Evolutionary conservation across 495 filamentous ascomycete species (phyloP).

Genomic region (Tuber melanosporum): DNA sequence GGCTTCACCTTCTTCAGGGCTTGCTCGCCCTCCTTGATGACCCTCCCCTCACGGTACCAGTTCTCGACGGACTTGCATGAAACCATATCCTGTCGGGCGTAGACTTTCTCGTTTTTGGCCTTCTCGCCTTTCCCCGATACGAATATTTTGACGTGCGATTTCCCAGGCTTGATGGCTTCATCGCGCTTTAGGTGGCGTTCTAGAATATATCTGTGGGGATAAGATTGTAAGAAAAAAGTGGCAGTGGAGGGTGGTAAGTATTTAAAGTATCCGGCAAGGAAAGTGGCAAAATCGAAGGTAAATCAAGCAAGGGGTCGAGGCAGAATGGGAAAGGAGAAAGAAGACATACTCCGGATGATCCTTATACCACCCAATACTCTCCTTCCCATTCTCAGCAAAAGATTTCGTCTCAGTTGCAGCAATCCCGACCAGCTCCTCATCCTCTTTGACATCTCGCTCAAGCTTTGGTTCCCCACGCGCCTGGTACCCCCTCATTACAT

Average conservation of each 20-base stretch:
- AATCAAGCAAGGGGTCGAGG: neutral
- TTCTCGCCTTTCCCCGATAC: constrained; percentile 59
- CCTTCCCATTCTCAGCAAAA: constrained; percentile 13
- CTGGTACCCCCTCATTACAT: constrained; percentile 64
- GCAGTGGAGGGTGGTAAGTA: neutral
- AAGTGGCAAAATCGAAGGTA: neutral
- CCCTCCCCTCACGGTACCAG: constrained; percentile 95
- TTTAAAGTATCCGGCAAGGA: neutral
- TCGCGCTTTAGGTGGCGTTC: constrained; percentile 86
- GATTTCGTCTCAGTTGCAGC: constrained; percentile 1
- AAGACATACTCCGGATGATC: constrained; percentile 29
- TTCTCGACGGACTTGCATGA: constrained; percentile 85
- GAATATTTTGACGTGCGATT: constrained; percentile 68
- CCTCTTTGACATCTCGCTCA: constrained; percentile 61
- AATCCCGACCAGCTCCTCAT: constrained; percentile 45
- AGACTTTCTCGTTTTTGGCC: constrained; percentile 70
- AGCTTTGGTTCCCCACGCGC: constrained; percentile 20
- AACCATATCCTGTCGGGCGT: constrained; percentile 68
- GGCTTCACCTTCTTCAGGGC: constrained; percentile 83
- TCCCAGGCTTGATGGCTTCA: constrained; percentile 70
- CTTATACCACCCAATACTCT: constrained; percentile 37
- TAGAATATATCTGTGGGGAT: constrained; percentile 55
- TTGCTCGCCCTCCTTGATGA: constrained; percentile 58
- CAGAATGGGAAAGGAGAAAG: neutral
- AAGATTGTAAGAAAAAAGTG: neutral